Conservation (phyloP, 306 rosid species). For the Vigna hirtella region DNA sequence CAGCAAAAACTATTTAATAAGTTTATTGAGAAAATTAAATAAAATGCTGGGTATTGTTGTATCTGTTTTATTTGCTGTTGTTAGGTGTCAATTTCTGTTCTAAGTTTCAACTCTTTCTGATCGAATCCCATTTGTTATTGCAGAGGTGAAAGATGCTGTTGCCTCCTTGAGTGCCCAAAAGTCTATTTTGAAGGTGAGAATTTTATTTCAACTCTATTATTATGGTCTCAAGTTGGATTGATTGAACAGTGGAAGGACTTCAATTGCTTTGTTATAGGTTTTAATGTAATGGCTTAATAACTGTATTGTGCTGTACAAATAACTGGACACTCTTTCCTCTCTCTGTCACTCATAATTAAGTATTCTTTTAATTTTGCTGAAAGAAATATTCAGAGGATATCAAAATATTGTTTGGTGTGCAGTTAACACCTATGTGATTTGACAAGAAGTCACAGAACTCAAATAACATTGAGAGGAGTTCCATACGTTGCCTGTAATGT, state of each 20-base stretch:
- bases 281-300: slow-evolving; percentile 15
- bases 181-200: slow-evolving; percentile 68
- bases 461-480: background rate
- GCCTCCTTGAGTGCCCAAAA: slow-evolving; percentile 70
- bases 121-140: slow-evolving; percentile 38
- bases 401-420: background rate
- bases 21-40: background rate
- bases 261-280: background rate
- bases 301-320: no score
- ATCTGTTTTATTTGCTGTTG: slow-evolving; percentile 1
- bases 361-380: slow-evolving; percentile 9
- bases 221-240: background rate
- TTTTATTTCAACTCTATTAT: background rate
- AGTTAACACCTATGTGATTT: no score
- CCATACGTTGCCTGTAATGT: background rate
- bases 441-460: background rate
- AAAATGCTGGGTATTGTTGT: background rate
- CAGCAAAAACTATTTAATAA: background rate
- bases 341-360: background rate
- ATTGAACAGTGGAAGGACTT: slow-evolving; percentile 10
- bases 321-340: background rate
- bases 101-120: slow-evolving; percentile 14
- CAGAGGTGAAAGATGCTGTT: slow-evolving; percentile 73
- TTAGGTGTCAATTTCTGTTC: slow-evolving; percentile 7
- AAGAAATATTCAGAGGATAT: background rate